These are phyloP conservation scores for Stemphylium lycopersici DNA, from an alignment of 2,329 filamentous ascomycete species.

Conservation along the genomic window DNA sequence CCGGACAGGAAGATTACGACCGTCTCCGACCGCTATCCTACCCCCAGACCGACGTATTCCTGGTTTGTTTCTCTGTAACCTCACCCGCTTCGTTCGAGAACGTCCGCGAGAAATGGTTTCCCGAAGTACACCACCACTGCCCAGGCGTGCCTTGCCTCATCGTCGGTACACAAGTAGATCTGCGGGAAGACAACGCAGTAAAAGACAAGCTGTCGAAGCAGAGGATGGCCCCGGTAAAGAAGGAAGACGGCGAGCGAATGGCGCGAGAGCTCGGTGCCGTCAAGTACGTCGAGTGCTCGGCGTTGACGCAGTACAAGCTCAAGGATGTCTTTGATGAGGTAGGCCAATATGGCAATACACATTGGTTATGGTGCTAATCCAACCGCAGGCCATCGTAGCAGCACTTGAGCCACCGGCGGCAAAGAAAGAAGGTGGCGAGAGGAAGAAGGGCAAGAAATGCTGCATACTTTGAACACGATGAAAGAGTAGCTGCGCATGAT, in stretches of 20 bases:
- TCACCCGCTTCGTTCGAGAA: slow-evolving; percentile 98
- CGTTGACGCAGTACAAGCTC: slow-evolving; percentile 95
- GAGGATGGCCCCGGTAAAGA: slow-evolving; percentile 91
- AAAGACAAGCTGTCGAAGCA: slow-evolving; percentile 92
- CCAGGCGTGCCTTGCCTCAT: slow-evolving; percentile 97
- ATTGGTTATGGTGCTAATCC: slow-evolving; percentile 12
- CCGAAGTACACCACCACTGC: slow-evolving; percentile 98
- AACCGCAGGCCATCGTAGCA: slow-evolving; percentile 83
- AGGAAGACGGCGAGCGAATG: slow-evolving; percentile 94
- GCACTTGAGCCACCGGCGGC: slow-evolving; percentile 85
- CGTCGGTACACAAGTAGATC: slow-evolving; percentile 95
- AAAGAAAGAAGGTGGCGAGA: slow-evolving; percentile 63
- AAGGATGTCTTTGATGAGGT: slow-evolving; percentile 99
- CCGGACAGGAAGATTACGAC: slow-evolving; percentile 99
- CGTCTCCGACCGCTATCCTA: slow-evolving; percentile 95
- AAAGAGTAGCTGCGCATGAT: slow-evolving; percentile 7
- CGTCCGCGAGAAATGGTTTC: slow-evolving; percentile 98
- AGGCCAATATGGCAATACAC: slow-evolving; percentile 40
- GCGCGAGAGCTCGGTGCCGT: slow-evolving; percentile 96
- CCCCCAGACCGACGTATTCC: slow-evolving; percentile 97
- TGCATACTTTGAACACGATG: slow-evolving; percentile 42
- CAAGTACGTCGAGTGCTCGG: slow-evolving; percentile 99
- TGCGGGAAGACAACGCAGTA: slow-evolving; percentile 86
- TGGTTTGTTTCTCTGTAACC: slow-evolving; percentile 98
- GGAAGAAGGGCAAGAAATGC: slow-evolving; percentile 47